phyloP scores from a whole-genome alignment of 768 basidiomycete species.

The Cytidiella melzeri region DNA sequence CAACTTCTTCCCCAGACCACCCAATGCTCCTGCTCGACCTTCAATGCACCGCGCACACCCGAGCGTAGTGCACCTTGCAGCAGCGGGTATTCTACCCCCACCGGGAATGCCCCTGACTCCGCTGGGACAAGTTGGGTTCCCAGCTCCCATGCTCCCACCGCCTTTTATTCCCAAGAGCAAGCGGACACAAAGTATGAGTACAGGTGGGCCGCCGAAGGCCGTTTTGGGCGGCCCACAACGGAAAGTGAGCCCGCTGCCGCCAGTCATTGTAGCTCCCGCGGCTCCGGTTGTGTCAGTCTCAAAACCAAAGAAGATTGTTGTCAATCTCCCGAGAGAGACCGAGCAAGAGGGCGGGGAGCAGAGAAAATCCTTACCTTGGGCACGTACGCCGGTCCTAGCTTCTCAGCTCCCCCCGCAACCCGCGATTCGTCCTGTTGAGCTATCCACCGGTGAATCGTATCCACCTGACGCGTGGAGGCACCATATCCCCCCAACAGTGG shows the following conservation, averaged over 20 bases:
- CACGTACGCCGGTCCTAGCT: conserved; percentile 47
- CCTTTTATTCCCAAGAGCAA: conserved; percentile 58
- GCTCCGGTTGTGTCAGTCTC: conserved; percentile 21
- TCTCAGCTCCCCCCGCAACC: conserved; percentile 29
- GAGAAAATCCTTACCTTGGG: conserved; percentile 47
- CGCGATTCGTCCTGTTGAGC: conserved; percentile 25
- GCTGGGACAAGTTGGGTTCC: conserved; percentile 51
- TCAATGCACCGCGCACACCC: conserved; percentile 46
- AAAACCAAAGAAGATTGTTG: conserved; percentile 61
- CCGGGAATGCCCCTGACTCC: conserved; percentile 55
- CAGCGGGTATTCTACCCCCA: conserved; percentile 53
- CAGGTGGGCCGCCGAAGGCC: conserved; percentile 87
- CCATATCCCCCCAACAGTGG: conserved; percentile 58
- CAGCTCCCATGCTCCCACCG: conserved; percentile 28
- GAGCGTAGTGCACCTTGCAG: conserved; percentile 60
- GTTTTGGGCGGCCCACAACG: conserved; percentile 73
- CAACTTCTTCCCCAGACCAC: conserved; percentile 46
- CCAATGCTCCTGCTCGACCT: conserved; percentile 46
- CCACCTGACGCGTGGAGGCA: conserved; percentile 60
- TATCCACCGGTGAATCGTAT: conserved; percentile 45
- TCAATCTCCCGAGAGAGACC: conserved; percentile 74
- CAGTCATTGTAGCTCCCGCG: conserved; percentile 26
- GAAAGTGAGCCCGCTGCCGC: conserved; percentile 65
- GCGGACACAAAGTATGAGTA: conserved; percentile 59
- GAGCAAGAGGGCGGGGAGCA: conserved; percentile 27